Evolutionary conservation across 2,329 filamentous ascomycete genomes (phyloP), one percentile per base, ranked within the genome.

Genomic region (Ceratocystis cubensis): DNA sequence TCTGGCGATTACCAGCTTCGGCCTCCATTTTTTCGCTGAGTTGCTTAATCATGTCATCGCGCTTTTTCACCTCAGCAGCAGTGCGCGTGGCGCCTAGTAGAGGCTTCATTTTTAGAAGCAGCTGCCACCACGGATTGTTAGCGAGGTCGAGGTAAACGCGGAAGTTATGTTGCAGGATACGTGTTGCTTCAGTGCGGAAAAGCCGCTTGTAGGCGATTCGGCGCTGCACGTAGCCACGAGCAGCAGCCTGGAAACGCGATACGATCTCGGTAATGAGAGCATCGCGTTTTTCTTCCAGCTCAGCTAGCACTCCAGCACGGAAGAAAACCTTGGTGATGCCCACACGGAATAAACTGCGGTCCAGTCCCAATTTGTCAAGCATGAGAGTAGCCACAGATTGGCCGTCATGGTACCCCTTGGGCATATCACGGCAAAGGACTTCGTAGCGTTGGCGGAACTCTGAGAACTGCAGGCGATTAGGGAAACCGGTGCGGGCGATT

Each of bases 271-370:
- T 88, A 71, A 99, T 97, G 22, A 99, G 81, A 1, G 89, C 82
- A 74, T 99, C 94, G 66, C 94, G 87, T 74, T 95, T 89, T 75
- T 97, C 95, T 82, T 99, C 94, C 15, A 99, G 81, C 75, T 99
- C 94, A 46, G 94, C 94, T 61, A 99, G 82, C 2, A 99, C 93
- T 68, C 94, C 94, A 56, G 94, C 91, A 69, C 95, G 84, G 82
- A 99, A 99, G 78, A 99, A 99, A 13, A 99, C 93, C 76, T 99
- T 99, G 28, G 91, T 96, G 67, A 96, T 80, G 71, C 94, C 94
- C 67, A 99, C 91, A 25, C 95, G 88, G 75, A 95, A 99, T 70
- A 96, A 83, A 10, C 90, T 82, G 70, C 82, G 87, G 74, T 99
- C 94, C 71, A 99, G 81, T 20, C 86, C 86, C 56, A 99, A 84